Base-by-base conservation (phyloP, 2,329 filamentous ascomycete genomes). In the Aspergillus neotritici region DNA sequence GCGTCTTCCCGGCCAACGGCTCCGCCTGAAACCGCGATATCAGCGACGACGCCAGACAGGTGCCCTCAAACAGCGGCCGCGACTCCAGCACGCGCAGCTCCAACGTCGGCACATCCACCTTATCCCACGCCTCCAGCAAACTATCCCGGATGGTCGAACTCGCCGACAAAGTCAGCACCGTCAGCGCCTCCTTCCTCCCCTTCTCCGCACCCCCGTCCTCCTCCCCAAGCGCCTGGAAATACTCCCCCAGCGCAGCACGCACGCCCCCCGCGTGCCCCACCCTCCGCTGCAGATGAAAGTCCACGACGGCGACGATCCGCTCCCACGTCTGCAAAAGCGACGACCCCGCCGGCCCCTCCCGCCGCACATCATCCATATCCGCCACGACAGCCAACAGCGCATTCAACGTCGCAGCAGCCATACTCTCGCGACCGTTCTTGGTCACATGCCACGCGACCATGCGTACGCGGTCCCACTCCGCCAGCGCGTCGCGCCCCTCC, bases 71-170 rank as follows among this genome's bases (percentile, higher is more conserved):
- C 1, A 81, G 68, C 0, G 83, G 83, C 1, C 83, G 71, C 2
- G 83, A 86, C 58, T 86, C 83, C 3, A 87, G 69, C 25, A 87
- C 68, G 4, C 73, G 74, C 13, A 86, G 60, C 38, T 82, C 73
- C 7, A 84, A 56, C 0, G 34, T 48, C 48, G 53, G 25, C 6
- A 72, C 57, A 1, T 54, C 59, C 3, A 66, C 56, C 1, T 53
- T 50, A 1, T 56, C 50, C 9, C 74, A 62, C 2, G 69, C 62
- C 21, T 71, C 63, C 2, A 71, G 52, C 9, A 85, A 66, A 38
- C 69, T 71, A 12, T 68, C 58, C 14, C 62, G 66, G 46, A 84
- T 78, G 0, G 82, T 83, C 3, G 79, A 83, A 47, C 80, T 84
- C 6, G 75, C 74, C 0, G 80, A 84, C 2, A 84, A 56, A 0